Evolutionary conservation across 2,329 filamentous ascomycete genomes (phyloP), one percentile per base, ranked within the genome.

Genomic region (Aspergillus sp.): DNA sequence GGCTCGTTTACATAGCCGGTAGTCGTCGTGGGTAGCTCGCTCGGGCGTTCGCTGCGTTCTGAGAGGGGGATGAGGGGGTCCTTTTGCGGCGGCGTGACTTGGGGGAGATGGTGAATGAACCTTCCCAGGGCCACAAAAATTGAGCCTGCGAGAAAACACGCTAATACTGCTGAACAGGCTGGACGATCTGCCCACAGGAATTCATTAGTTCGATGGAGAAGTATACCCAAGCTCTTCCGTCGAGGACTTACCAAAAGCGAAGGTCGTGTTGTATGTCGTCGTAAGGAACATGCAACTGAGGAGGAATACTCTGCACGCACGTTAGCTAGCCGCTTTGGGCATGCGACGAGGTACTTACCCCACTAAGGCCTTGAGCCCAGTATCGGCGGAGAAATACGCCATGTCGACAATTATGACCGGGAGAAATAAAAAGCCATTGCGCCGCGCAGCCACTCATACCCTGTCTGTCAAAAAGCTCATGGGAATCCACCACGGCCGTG

Each of bases 161-260:
- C 46, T 4, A 66, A 41, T 24, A 64, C 52, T 12, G 56, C 48
- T 5, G 65, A 58, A 41, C 65, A 64, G 10, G 68, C 42, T 3
- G 68, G 67, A 30, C 62, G 64, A 42, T 69, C 69, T 67, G 35
- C 17, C 28, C 27, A 26, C 12, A 16, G 8, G 20, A 12, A 6
- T 8, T 11, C 4, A 12, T 20, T 30, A 20, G 10, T 14, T 30
- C 17, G 13, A 12, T 15, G 12, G n/a, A 11, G 22, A n/a, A 16
- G 22, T 11, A 15, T 26, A 16, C n/a, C 8, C 20, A 17, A 17
- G 12, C 6, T 8, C 10, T 13, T 7, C 10, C 7, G 10, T 26
- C 8, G 11, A n/a, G 26, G 26, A 39, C 55, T 42, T 39, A 63
- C 59, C 60, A 42, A 61, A 61, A 36, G 56, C 60, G 33, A 57